Evolutionary conservation across 2,329 filamentous ascomycete genomes (phyloP).

Genomic region (Sclerotinia minor): DNA sequence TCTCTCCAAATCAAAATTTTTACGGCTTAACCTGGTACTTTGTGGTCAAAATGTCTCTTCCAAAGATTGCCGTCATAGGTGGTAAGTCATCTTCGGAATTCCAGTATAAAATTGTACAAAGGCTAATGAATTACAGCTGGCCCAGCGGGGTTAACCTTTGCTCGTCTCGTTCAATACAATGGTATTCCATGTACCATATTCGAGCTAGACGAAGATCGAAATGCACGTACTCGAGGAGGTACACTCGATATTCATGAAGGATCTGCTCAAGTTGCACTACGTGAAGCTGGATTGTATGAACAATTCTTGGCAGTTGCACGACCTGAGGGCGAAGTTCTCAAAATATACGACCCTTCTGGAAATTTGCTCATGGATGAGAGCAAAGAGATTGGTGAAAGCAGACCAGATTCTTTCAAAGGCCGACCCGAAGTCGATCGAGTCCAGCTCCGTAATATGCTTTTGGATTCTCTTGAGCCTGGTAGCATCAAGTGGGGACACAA

Average conservation of each 20-base stretch:
- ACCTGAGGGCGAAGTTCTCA: slow-evolving; percentile 33
- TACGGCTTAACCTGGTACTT: no score
- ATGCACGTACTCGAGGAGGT: slow-evolving; percentile 38
- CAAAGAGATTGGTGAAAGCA: slow-evolving; percentile 29
- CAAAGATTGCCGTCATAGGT: slow-evolving; percentile 16
- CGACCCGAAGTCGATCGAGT: slow-evolving; percentile 37
- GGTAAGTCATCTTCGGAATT: slow-evolving; percentile 36
- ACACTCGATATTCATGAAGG: slow-evolving; percentile 50
- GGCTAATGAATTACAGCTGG: slow-evolving; percentile 37
- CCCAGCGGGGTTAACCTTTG: slow-evolving; percentile 41
- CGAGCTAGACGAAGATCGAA: slow-evolving; percentile 36
- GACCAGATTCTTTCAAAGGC: slow-evolving; percentile 21
- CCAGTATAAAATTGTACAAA: slow-evolving; percentile 40
- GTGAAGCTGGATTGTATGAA: slow-evolving; percentile 37
- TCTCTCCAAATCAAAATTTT: neutral
- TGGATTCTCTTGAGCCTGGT: slow-evolving; percentile 32
- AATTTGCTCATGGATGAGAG: slow-evolving; percentile 32
- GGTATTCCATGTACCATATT: slow-evolving; percentile 38
- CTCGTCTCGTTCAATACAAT: slow-evolving; percentile 39
- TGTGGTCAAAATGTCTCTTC: slow-evolving; percentile 3
- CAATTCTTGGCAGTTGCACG: slow-evolving; percentile 35
- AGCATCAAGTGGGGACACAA: slow-evolving; percentile 36
- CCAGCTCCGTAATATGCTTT: slow-evolving; percentile 35
- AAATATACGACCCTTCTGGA: slow-evolving; percentile 36
- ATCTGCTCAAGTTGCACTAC: slow-evolving; percentile 38